These are phyloP conservation scores for Alternaria metachromatica DNA, from an alignment of 2,329 filamentous ascomycete genomes.

Conservation along the genomic window DNA sequence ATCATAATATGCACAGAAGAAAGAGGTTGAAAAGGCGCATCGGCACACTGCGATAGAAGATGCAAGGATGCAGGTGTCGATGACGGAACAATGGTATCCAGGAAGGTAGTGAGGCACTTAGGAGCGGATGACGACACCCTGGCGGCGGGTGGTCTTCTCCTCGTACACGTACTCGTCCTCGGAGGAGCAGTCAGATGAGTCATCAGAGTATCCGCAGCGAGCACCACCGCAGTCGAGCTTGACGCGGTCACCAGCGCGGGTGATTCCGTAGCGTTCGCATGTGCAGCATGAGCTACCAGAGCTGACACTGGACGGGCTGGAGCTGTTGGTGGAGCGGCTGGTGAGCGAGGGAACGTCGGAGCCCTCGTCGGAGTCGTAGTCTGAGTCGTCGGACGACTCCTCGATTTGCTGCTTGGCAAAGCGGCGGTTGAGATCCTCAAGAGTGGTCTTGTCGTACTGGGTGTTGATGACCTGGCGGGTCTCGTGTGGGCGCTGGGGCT, in stretches of 20 bases:
- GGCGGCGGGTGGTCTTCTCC: constrained; percentile 55
- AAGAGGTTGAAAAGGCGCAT: constrained; percentile 15
- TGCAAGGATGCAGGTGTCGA: not conserved
- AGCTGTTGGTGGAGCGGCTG: constrained; percentile 70
- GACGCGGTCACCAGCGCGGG: constrained; percentile 88
- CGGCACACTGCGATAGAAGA: constrained; percentile 4
- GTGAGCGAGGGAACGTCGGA: constrained; percentile 77
- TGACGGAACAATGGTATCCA: constrained; percentile 6
- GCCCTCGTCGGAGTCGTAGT: constrained; percentile 73
- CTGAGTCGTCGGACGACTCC: constrained; percentile 51
- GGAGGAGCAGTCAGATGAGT: constrained; percentile 72
- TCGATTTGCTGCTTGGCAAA: constrained; percentile 72
- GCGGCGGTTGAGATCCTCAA: constrained; percentile 80
- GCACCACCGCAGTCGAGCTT: constrained; percentile 94
- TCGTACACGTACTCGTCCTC: constrained; percentile 67
- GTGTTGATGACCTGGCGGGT: constrained; percentile 85
- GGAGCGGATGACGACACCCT: constrained; percentile 54
- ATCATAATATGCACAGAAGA: constrained; percentile 41
- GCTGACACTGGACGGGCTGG: constrained; percentile 68
- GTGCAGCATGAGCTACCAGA: constrained; percentile 70
- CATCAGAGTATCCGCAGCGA: constrained; percentile 82
- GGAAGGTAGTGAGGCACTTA: constrained; percentile 19
- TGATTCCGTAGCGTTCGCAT: constrained; percentile 97
- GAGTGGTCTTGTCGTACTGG: constrained; percentile 76
- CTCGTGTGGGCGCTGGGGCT: constrained; percentile 85